These are phyloP conservation scores for Cercis canadensis DNA, from an alignment of 306 rosid genomes.

Conservation along the genomic window DNA sequence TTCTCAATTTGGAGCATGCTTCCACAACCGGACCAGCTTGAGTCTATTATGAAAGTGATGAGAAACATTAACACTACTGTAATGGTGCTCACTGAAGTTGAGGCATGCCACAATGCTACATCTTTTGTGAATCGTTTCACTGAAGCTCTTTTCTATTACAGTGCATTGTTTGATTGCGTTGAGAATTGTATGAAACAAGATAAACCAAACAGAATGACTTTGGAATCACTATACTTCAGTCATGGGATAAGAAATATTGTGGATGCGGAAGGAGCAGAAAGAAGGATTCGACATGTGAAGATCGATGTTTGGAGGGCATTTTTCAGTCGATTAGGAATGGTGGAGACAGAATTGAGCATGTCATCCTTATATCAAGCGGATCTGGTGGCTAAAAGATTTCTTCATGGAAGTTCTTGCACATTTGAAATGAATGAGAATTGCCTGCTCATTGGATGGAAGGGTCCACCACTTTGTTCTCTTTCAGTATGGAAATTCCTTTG, in stretches of 20 bases:
- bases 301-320: conserved; percentile 52
- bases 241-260: conserved; percentile 41
- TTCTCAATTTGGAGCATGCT: conserved; percentile 46
- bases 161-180: conserved; percentile 42
- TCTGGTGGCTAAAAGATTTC: conserved; percentile 38
- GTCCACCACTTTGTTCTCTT: conserved; percentile 45
- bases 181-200: conserved; percentile 40
- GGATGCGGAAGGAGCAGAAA: conserved; percentile 44
- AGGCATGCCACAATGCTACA: conserved; percentile 48
- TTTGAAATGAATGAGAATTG: conserved; percentile 35
- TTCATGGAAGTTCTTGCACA: conserved; percentile 35
- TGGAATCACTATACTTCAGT: conserved; percentile 46
- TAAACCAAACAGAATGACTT: conserved; percentile 34
- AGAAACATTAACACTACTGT: conserved; percentile 36
- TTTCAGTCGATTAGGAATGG: conserved; percentile 40
- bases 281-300: conserved; percentile 41
- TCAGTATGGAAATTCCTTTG: conserved; percentile 45
- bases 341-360: conserved; percentile 46
- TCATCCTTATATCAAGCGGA: conserved; percentile 43
- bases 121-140: conserved; percentile 44
- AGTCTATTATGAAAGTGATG: conserved; percentile 54
- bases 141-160: conserved; percentile 46
- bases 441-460: conserved; percentile 48
- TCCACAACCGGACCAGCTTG: conserved; percentile 51
- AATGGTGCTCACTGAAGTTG: conserved; percentile 41